Percentiles rank a stretch among this genome's conserved stretches.
phyloP scores from a whole-genome alignment of 2,329 filamentous ascomycete genomes.

The Beauveria brongniartii region DNA sequence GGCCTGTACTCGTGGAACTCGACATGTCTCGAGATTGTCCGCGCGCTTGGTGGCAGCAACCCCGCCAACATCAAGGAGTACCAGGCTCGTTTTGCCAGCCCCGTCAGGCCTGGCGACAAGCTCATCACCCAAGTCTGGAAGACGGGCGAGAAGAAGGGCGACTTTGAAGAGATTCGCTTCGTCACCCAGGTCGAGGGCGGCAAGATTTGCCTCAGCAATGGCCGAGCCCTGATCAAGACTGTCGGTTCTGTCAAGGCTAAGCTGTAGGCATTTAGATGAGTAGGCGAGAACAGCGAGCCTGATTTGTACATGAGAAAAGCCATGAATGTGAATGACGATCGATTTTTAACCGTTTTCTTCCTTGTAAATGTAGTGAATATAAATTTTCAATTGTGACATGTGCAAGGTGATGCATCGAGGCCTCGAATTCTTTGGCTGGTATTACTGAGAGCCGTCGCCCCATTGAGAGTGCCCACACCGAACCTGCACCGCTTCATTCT shows the following conservation, averaged over 20 bases:
- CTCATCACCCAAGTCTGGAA: constrained; percentile 76
- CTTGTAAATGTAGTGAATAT: neutral
- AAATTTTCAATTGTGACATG: neutral
- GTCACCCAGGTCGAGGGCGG: constrained; percentile 68
- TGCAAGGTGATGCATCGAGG: neutral
- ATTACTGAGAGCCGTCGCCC: neutral
- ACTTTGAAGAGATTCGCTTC: constrained; percentile 78
- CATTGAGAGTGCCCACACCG: neutral
- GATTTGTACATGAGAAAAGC: constrained; percentile 1
- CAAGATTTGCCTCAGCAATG: constrained; percentile 83
- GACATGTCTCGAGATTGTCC: constrained; percentile 63
- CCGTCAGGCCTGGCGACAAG: constrained; percentile 76
- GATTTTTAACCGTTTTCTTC: neutral
- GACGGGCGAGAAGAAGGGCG: constrained; percentile 56
- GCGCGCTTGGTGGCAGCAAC: constrained; percentile 65
- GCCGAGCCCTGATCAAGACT: constrained; percentile 67
- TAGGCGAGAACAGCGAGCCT: neutral
- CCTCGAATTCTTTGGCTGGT: neutral
- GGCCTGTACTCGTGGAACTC: constrained; percentile 84
- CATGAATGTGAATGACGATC: neutral
- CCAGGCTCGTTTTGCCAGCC: constrained; percentile 78
- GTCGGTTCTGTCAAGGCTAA: constrained; percentile 50
- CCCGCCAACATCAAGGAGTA: constrained; percentile 80
- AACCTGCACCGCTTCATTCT: neutral
- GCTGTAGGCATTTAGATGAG: constrained; percentile 35